These are phyloP conservation scores for Takakia lepidozioides DNA, from an alignment of 225 moss, liverwort and hornwort species.

Conservation along the genomic window DNA sequence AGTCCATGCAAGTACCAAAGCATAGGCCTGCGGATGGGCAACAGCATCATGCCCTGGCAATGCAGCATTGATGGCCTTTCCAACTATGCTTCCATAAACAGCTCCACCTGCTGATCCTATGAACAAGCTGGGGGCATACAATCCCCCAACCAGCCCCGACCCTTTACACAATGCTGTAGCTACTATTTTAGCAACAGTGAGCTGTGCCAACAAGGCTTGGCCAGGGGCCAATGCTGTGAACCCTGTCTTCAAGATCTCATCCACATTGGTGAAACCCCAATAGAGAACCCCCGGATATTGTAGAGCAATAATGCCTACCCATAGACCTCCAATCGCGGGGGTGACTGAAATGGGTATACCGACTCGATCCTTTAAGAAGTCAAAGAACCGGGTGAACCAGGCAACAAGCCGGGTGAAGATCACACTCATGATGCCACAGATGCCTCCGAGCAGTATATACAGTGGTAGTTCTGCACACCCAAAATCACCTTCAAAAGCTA, in stretches of 20 bases:
- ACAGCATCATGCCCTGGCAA: slow-evolving; percentile 65
- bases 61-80: slow-evolving; percentile 65
- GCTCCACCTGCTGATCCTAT: slow-evolving; percentile 85
- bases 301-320: slow-evolving; percentile 70
- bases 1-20: slow-evolving; percentile 44
- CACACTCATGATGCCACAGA: slow-evolving; percentile 87
- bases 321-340: slow-evolving; percentile 85
- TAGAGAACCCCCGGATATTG: slow-evolving; percentile 92
- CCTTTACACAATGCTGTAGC: slow-evolving; percentile 90
- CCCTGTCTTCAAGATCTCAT: slow-evolving; percentile 90
- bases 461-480: slow-evolving; percentile 76
- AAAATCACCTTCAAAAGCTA: too few relatives aligned
- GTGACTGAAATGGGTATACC: slow-evolving; percentile 80
- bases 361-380: slow-evolving; percentile 62
- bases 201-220: slow-evolving; percentile 65
- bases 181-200: slow-evolving; percentile 75
- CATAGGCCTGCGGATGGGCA: slow-evolving; percentile 98
- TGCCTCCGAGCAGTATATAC: slow-evolving; percentile 73
- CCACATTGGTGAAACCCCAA: slow-evolving; percentile 96
- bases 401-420: slow-evolving; percentile 62
- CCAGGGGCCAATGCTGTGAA: slow-evolving; percentile 71
- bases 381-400: slow-evolving; percentile 63
- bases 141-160: slow-evolving; percentile 86
- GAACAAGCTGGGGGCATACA: slow-evolving; percentile 96
- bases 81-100: slow-evolving; percentile 75